These are phyloP conservation scores for Pyricularia grisea DNA, from an alignment of 2,329 filamentous ascomycete species.

Conservation along the genomic window DNA sequence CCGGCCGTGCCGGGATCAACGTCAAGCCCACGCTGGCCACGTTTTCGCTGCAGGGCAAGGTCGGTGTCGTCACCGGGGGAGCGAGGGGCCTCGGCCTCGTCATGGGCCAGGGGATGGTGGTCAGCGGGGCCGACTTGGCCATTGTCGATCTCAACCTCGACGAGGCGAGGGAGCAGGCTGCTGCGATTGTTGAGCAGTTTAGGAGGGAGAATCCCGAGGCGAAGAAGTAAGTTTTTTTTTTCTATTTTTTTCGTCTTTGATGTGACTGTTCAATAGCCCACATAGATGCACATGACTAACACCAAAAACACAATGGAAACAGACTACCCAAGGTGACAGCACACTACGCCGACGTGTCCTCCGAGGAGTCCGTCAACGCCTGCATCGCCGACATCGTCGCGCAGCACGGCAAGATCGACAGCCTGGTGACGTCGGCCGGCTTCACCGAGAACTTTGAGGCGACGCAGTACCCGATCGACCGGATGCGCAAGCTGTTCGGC, in stretches of 20 bases:
- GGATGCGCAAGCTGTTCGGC: conserved; percentile 86
- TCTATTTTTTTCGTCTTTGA: too few relatives aligned
- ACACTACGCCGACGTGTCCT: conserved; percentile 81
- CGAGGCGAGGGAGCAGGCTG: conserved; percentile 70
- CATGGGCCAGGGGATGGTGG: conserved; percentile 86
- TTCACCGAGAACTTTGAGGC: conserved; percentile 96
- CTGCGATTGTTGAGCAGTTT: conserved; percentile 66
- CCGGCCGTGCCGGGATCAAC: conserved; percentile 3
- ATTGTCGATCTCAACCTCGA: conserved; percentile 92
- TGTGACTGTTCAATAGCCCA: background rate
- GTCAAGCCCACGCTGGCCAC: conserved; percentile 60
- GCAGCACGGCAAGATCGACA: conserved; percentile 75
- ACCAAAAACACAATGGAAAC: conserved; percentile 25
- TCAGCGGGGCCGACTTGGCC: conserved; percentile 79
- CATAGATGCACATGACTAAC: background rate
- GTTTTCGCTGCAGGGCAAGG: conserved; percentile 79
- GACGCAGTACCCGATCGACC: conserved; percentile 80
- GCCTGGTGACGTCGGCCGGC: conserved; percentile 89
- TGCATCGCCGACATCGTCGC: conserved; percentile 62
- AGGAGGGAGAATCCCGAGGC: conserved; percentile 69
- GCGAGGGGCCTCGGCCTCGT: conserved; percentile 82
- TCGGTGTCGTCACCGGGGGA: conserved; percentile 81
- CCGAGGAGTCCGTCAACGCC: conserved; percentile 65
- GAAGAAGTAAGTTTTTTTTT: too few relatives aligned
- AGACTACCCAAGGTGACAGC: conserved; percentile 73